phyloP scores from a whole-genome alignment of 176 grass and related monocot species.

The Metroxylon sagu region DNA sequence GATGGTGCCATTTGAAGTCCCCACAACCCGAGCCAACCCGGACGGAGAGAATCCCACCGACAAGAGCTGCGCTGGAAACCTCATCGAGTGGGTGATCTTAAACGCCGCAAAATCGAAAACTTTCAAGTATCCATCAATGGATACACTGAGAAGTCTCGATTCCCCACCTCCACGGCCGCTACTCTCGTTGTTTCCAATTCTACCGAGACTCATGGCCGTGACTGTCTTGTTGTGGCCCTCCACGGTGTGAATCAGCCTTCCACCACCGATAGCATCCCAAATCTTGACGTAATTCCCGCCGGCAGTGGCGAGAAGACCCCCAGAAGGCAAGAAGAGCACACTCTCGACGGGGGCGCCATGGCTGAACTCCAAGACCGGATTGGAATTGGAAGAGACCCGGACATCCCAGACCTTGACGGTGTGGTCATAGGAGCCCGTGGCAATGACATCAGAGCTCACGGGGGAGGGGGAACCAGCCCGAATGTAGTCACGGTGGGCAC shows the following conservation, averaged over 20 bases:
- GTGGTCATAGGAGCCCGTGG: conserved; percentile 76
- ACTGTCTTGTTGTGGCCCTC: conserved; percentile 94
- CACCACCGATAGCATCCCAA: conserved; percentile 86
- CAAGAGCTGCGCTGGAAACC: conserved; percentile 55
- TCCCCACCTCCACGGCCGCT: conserved; percentile 23
- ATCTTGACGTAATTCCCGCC: conserved; percentile 80
- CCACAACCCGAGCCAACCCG: conserved; percentile 48
- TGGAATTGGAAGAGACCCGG: conserved; percentile 26
- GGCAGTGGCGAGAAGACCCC: conserved; percentile 65
- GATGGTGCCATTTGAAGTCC: conserved; percentile 62
- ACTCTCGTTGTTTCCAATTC: conserved; percentile 14
- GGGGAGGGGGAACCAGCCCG: conserved; percentile 66
- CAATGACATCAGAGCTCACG: conserved; percentile 46
- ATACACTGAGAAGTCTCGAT: conserved; percentile 57
- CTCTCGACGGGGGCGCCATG: conserved; percentile 70
- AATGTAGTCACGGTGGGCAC: conserved; percentile 83
- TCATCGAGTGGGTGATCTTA: conserved; percentile 68
- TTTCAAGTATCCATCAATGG: conserved; percentile 96
- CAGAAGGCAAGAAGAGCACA: conserved; percentile 74
- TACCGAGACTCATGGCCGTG: conserved; percentile 42
- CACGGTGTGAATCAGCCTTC: conserved; percentile 48
- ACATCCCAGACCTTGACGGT: conserved; percentile 78
- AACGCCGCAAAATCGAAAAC: conserved; percentile 69
- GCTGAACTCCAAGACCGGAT: conserved; percentile 33
- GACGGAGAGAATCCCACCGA: conserved; percentile 74